Evolutionary conservation across 164 flowering plant genomes (phyloP).

Genomic region (Liquidambar formosana): DNA sequence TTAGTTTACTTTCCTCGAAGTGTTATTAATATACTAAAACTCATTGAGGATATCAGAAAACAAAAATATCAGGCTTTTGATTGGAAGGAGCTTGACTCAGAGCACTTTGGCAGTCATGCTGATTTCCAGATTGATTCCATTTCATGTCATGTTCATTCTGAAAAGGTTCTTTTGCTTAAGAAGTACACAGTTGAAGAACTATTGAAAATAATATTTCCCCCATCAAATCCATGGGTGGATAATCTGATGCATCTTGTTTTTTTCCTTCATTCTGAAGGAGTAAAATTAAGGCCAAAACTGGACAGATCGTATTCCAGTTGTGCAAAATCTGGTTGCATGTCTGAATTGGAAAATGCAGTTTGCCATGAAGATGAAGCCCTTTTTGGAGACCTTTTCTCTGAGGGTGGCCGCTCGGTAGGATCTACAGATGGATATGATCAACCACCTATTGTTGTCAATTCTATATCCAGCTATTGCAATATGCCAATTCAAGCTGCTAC

Average conservation of each 20-base stretch:
- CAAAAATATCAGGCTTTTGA: conserved; percentile 33
- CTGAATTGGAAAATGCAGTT: conserved; percentile 60
- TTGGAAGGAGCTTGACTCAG: conserved; percentile 39
- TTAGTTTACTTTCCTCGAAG: conserved; percentile 69
- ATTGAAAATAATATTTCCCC: conserved; percentile 55
- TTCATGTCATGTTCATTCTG: conserved; percentile 45
- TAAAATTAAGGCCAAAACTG: conserved; percentile 61
- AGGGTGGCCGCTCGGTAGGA: conserved; percentile 71
- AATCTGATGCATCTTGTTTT: conserved; percentile 66
- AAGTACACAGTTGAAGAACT: conserved; percentile 59
- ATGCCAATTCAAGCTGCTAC: conserved; percentile 72
- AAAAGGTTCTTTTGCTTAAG: conserved; percentile 54
- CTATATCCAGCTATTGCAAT: conserved; percentile 40
- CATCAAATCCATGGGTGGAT: conserved; percentile 73
- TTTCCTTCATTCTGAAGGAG: conserved; percentile 83
- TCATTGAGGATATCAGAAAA: conserved; percentile 57
- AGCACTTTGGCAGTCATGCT: conserved; percentile 11
- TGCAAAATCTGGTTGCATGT: conserved; percentile 40
- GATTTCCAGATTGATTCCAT: conserved; percentile 30
- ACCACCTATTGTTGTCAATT: conserved; percentile 42
- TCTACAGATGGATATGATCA: conserved; percentile 74
- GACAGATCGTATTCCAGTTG: conserved; percentile 60
- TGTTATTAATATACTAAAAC: conserved; percentile 61
- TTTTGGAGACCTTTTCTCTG: conserved; percentile 95
- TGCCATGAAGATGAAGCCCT: conserved; percentile 97